Evolutionary conservation across 2,329 filamentous ascomycete genomes (phyloP).

Genomic region (Monilinia fructicola): DNA sequence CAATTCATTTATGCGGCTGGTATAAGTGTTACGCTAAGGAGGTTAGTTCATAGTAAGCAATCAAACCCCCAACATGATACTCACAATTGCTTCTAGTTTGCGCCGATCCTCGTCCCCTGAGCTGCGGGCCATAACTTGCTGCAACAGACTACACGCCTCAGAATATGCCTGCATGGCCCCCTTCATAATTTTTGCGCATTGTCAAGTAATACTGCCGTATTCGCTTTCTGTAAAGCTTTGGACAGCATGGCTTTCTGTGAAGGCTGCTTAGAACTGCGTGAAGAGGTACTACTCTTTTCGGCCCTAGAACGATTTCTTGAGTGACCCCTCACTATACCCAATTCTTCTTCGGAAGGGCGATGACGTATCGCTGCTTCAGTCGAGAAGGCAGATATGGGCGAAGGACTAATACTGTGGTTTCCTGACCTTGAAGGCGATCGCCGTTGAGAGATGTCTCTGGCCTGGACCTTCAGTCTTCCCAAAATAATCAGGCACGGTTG

Average conservation of each 20-base stretch:
- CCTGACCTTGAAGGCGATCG: slow-evolving; percentile 31
- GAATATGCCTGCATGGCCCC: slow-evolving; percentile 86
- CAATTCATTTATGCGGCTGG: slow-evolving; percentile 83
- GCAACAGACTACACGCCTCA: slow-evolving; percentile 84
- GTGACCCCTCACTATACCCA: slow-evolving; percentile 40
- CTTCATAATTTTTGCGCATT: slow-evolving; percentile 95
- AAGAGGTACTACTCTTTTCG: slow-evolving; percentile 47
- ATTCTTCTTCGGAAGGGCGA: slow-evolving; percentile 26
- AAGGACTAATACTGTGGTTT: slow-evolving; percentile 29
- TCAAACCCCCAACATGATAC: slow-evolving; percentile 42
- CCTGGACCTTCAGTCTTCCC: slow-evolving; percentile 34
- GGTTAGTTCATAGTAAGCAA: slow-evolving; percentile 28
- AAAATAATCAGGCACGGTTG: slow-evolving; percentile 40
- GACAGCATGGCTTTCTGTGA: slow-evolving; percentile 96
- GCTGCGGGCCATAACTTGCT: slow-evolving; percentile 83
- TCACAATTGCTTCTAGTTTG: slow-evolving; percentile 91
- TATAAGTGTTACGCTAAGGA: slow-evolving; percentile 78
- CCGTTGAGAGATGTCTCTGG: slow-evolving; percentile 33
- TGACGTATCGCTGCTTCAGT: slow-evolving; percentile 19
- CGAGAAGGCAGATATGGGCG: slow-evolving; percentile 28
- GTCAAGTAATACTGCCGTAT: slow-evolving; percentile 91
- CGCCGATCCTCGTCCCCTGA: slow-evolving; percentile 81
- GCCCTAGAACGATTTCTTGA: slow-evolving; percentile 49
- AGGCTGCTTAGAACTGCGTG: slow-evolving; percentile 47
- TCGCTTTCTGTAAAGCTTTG: slow-evolving; percentile 91